phyloP scores from a whole-genome alignment of 139 green algal genomes.

The Chlorella sp. region DNA sequence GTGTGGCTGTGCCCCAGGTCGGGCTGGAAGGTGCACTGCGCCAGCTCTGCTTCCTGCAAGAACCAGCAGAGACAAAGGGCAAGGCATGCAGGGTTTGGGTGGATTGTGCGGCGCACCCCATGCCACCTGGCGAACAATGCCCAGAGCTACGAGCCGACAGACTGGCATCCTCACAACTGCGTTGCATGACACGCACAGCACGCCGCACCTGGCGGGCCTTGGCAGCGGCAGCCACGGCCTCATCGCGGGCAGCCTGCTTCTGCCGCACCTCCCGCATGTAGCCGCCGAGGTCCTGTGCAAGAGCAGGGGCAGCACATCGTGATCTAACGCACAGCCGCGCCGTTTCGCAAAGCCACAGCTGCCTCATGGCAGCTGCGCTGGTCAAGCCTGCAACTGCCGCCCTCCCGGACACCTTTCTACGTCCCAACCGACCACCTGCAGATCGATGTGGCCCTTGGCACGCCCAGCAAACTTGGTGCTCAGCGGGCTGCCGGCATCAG shows the following conservation, averaged over 20 bases:
- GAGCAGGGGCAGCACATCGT: background rate
- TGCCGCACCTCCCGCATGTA: background rate
- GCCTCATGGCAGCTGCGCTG: too few relatives aligned
- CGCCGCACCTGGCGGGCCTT: background rate
- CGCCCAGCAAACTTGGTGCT: background rate
- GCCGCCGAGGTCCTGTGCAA: background rate
- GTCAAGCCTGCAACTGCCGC: background rate
- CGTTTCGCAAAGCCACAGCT: background rate
- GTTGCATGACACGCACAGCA: too few relatives aligned
- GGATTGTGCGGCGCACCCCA: background rate
- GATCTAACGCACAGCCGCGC: background rate
- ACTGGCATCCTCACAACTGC: background rate
- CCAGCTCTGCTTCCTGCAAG: background rate
- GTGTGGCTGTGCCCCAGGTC: background rate
- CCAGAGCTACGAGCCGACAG: background rate
- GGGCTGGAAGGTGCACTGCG: conserved; percentile 10
- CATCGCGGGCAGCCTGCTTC: background rate
- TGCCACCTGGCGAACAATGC: background rate
- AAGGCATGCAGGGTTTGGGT: background rate
- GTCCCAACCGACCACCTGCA: background rate
- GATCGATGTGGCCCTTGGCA: background rate
- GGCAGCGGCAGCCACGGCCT: background rate
- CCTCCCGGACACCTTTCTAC: too few relatives aligned
- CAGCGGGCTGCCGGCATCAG: background rate
- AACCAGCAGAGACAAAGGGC: background rate